Evolutionary conservation across 345 rosid genomes (phyloP), one percentile per base, ranked within the genome.

Genomic region (Citrus reticulata): DNA sequence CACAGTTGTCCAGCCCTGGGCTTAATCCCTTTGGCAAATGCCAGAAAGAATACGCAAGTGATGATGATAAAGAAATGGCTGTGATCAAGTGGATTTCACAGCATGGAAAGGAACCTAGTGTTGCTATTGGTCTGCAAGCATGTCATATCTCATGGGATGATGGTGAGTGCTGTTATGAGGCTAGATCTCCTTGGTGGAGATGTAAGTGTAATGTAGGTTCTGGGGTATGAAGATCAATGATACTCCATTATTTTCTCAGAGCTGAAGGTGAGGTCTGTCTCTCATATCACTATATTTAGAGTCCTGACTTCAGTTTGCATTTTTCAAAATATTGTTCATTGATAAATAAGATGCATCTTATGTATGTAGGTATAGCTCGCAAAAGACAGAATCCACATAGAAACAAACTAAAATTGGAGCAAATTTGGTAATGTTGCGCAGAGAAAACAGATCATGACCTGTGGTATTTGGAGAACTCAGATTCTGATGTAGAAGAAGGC

Each of bases 101-200:
- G 76, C 95, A 91, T 80, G 97, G 97, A 68, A 95, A 86, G 87
- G 98, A 92, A 81, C 98, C 97, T 6, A 80, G 34, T 62, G 85
- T 92, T 69, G 93, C 91, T 49, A 88, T 93, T 40, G 99, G 97
- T 75, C 95, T 95, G 76, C 98, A 95, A 85, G 99, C 99, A 40
- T 91, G 88, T 83, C 96, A 92, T 73, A 91, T 93, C 79, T 92
- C 94, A 24, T 95, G 99, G 99, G 90, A 93, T 24, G 91, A 90
- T 70, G 93, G 89, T 57, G 81, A 86, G 70, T 90, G 87, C 73
- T 77, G 81, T 73, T 92, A 93, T 40, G 87, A 90, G 81, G 98
- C 99, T 68, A 87, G 93, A 64, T 86, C 94, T 71, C 96, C 98
- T 3, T 93, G 97, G 99, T 95, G 99, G 99, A 83, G 92, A 82